Conservation (phyloP, 73 alveolate genomes). For the Paramecium primaurelia region DNA sequence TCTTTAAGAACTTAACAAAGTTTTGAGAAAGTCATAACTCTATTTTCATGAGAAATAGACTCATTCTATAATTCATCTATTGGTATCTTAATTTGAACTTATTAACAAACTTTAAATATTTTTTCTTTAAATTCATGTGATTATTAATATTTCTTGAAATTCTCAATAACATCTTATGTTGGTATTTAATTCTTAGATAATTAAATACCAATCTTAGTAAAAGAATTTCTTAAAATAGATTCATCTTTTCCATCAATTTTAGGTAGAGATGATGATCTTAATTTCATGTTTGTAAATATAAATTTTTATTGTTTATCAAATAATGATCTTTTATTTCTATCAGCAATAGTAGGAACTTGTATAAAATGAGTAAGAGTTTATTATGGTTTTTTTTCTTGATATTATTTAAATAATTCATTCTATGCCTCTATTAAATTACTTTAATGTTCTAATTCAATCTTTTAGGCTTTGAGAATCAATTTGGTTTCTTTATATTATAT, state of each 20-base stretch:
- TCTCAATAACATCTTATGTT: background rate
- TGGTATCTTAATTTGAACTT: background rate
- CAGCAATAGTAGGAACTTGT: background rate
- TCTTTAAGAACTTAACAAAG: background rate
- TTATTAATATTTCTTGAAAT: background rate
- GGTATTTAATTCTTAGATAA: background rate
- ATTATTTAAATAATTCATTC: background rate
- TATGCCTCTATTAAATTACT: background rate
- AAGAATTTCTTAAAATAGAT: background rate
- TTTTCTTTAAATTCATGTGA: background rate
- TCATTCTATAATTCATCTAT: background rate
- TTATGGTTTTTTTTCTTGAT: background rate
- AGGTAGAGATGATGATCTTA: slow-evolving; percentile 18
- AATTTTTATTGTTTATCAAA: background rate
- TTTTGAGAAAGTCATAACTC: background rate
- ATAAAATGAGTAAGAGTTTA: background rate
- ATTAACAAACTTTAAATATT: background rate
- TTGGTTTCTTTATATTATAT: background rate
- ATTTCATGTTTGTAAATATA: background rate
- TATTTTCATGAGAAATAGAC: background rate
- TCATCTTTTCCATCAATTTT: background rate
- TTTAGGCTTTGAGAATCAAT: background rate
- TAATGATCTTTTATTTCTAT: background rate
- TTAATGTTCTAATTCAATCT: background rate
- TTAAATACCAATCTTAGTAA: background rate